Conservation (phyloP, 164 flowering plant species). For the Taxillus chinensis region DNA sequence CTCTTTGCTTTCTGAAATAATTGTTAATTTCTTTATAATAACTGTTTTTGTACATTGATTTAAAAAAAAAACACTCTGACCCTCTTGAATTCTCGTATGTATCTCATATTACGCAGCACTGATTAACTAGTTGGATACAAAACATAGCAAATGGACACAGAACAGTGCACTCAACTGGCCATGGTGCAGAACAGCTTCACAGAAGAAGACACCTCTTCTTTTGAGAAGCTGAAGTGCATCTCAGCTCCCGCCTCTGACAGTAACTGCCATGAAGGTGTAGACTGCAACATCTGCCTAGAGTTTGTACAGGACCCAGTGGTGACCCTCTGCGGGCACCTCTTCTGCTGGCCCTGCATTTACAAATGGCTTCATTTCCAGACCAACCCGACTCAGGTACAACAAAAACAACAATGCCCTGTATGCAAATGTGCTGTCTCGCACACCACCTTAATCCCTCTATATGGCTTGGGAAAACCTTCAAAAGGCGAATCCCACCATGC, state of each 20-base stretch:
- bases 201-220: constrained; percentile 7
- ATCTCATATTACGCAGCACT: neutral
- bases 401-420: constrained; percentile 41
- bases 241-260: constrained; percentile 12
- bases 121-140: neutral
- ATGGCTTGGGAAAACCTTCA: constrained; percentile 33
- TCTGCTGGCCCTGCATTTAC: constrained; percentile 69
- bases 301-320: constrained; percentile 54
- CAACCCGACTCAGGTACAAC: constrained; percentile 9
- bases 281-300: constrained; percentile 61
- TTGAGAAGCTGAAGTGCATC: constrained; percentile 17
- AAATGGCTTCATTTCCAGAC: constrained; percentile 37
- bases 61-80: too few relatives aligned
- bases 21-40: too few relatives aligned
- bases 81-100: too few relatives aligned
- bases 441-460: constrained; percentile 39
- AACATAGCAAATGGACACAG: constrained; percentile 14
- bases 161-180: constrained; percentile 21
- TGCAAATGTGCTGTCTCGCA: constrained; percentile 42
- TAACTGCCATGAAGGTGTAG: constrained; percentile 24
- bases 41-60: too few relatives aligned
- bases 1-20: too few relatives aligned
- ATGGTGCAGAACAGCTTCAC: constrained; percentile 4
- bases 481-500: constrained; percentile 14
- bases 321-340: constrained; percentile 58